Conservation (phyloP, 2,329 filamentous ascomycete species). For the Balansia obtecta region DNA sequence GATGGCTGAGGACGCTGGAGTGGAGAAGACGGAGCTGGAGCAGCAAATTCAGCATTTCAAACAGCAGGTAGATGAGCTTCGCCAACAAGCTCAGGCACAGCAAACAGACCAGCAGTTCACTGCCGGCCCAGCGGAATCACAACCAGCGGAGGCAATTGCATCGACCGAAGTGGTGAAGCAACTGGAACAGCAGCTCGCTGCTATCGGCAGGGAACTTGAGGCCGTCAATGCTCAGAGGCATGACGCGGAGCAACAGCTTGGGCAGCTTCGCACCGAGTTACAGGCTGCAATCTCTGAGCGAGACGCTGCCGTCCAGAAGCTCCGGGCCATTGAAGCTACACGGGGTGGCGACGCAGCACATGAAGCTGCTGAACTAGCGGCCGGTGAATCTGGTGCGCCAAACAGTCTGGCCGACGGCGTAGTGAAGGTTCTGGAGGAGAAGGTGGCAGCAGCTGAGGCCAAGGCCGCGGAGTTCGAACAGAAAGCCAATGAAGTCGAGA, state of each 20-base stretch:
- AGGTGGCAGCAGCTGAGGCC: slow-evolving; percentile 46
- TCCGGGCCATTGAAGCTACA: slow-evolving; percentile 18
- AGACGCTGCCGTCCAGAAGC: slow-evolving; percentile 40
- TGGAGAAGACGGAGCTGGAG: slow-evolving; percentile 25
- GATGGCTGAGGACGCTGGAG: slow-evolving; percentile 18
- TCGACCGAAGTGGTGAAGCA: slow-evolving; percentile 34
- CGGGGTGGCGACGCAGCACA: slow-evolving; percentile 5
- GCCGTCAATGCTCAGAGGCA: slow-evolving; percentile 55
- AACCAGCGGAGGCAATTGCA: slow-evolving; percentile 22
- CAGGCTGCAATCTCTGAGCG: slow-evolving; percentile 49
- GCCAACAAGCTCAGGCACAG: slow-evolving; percentile 19
- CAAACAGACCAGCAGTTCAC: slow-evolving; percentile 15
- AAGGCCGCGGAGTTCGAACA: slow-evolving; percentile 52
- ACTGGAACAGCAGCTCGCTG: slow-evolving; percentile 36
- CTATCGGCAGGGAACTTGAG: slow-evolving; percentile 49
- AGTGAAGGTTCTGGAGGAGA: slow-evolving; percentile 48
- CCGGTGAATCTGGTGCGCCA: slow-evolving; percentile 5
- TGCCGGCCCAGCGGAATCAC: background rate
- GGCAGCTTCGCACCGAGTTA: slow-evolving; percentile 44
- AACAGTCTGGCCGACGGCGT: slow-evolving; percentile 40
- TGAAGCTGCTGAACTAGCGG: background rate
- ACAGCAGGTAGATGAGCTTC: slow-evolving; percentile 26
- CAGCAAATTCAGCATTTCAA: slow-evolving; percentile 32
- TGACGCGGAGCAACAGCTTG: slow-evolving; percentile 51
- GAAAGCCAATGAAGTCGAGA: slow-evolving; percentile 52